Conservation (phyloP, 1,284 basidiomycete species). For the Anthracocystis walkeri region DNA sequence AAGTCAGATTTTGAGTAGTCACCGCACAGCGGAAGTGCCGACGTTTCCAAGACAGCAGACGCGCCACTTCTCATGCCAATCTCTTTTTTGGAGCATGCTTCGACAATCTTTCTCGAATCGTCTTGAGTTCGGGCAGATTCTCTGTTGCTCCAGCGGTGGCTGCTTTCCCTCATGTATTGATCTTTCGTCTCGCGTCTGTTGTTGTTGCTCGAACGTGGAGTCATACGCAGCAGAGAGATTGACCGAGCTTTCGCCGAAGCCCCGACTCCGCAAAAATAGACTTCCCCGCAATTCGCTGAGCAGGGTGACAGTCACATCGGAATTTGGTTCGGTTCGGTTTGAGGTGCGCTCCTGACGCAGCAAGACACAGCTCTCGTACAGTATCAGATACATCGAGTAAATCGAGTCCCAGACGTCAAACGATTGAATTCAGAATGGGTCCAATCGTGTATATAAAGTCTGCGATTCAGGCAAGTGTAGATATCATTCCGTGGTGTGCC, state of each 20-base stretch:
- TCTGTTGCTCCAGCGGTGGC: too few relatives aligned
- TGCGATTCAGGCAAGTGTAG: too few relatives aligned
- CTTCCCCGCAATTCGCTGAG: slow-evolving; percentile 17
- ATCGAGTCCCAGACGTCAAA: background rate
- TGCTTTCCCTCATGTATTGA: too few relatives aligned
- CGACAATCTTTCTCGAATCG: background rate
- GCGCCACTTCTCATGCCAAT: background rate
- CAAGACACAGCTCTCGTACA: too few relatives aligned
- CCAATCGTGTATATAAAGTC: too few relatives aligned
- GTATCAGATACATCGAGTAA: too few relatives aligned
- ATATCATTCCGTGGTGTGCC: too few relatives aligned
- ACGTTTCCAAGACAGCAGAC: background rate
- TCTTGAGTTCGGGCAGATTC: too few relatives aligned
- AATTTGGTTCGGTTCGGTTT: too few relatives aligned
- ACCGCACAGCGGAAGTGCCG: slow-evolving; percentile 20
- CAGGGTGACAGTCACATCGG: too few relatives aligned
- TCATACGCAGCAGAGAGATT: slow-evolving; percentile 4
- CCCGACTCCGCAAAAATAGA: slow-evolving; percentile 14
- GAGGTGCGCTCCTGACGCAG: too few relatives aligned
- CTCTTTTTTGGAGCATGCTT: background rate
- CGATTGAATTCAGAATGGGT: background rate
- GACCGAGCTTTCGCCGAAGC: slow-evolving; percentile 28
- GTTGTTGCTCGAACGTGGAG: background rate
- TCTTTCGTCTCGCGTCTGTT: background rate
- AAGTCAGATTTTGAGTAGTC: slow-evolving; percentile 9